Evolutionary conservation across 345 rosid species (phyloP).

Genomic region (Ceriops zippeliana): DNA sequence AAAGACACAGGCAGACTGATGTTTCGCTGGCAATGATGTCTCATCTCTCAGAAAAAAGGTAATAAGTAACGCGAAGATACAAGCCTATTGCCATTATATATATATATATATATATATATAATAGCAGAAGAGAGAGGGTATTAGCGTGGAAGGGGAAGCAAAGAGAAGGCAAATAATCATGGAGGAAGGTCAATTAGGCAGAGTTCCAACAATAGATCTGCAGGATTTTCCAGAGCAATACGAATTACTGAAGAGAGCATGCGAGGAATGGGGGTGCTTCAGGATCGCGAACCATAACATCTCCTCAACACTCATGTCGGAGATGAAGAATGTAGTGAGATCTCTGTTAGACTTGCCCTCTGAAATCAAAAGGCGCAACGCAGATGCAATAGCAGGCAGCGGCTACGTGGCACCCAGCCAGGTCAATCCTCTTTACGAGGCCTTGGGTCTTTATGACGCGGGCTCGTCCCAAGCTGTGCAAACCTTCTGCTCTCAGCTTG

Average conservation of each 20-base stretch:
- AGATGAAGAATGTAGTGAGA: conserved; percentile 68
- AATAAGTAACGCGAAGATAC: too few species aligned
- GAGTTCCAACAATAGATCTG: conserved; percentile 50
- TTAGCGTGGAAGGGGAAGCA: too few species aligned
- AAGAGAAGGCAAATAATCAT: background rate
- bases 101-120: too few species aligned
- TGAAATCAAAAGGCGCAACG: conserved; percentile 61
- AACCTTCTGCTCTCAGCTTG: conserved; percentile 60
- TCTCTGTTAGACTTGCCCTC: conserved; percentile 61
- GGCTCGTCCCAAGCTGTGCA: conserved; percentile 56
- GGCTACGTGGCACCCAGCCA: conserved; percentile 57
- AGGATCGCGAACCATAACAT: conserved; percentile 66
- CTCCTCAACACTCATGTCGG: conserved; percentile 41
- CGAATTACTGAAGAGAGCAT: conserved; percentile 45
- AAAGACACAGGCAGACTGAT: too few species aligned
- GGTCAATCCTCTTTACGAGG: conserved; percentile 74
- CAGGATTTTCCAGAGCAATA: conserved; percentile 37
- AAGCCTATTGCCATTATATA: too few species aligned
- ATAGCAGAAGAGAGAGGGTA: too few species aligned
- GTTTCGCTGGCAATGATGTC: too few species aligned
- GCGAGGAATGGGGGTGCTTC: conserved; percentile 83
- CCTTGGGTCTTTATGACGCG: conserved; percentile 71
- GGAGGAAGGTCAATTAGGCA: conserved; percentile 1
- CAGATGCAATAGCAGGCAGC: conserved; percentile 61
- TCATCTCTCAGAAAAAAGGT: too few species aligned